Evolutionary conservation across 495 filamentous ascomycete genomes (phyloP), one percentile per base, ranked within the genome.

Genomic region (Penicillium cataractarum): DNA sequence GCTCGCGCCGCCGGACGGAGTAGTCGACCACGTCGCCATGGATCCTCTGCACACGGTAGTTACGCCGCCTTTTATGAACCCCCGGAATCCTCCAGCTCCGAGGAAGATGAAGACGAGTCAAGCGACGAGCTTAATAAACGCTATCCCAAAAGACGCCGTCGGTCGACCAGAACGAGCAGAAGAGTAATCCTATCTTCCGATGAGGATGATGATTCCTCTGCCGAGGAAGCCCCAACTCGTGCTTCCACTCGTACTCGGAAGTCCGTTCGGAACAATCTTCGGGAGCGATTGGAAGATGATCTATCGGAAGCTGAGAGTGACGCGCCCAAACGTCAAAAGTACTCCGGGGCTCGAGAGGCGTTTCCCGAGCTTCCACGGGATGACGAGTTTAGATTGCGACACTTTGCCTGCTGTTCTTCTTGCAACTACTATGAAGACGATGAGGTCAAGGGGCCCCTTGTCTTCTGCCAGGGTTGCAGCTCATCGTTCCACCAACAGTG

Each of bases 381-480:
- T 29, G 79, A 87, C 60, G 78, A 82, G 0, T 97, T 97, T 72
- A 79, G 83, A 62, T 70, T 75, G 32, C 79, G 81, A 6, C 96
- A 99, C 71, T 83, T 77, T n/a, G 74, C 83, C 19, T 69, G 68
- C 6, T 99, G 96, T 72, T 88, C 91, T 61, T 78, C 83, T n/a
- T 99, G 96, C 73, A 74, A 76, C 19, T 72, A 77, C 6, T 66
- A 75, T 32, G 86, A 82, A 9, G 74, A 84, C 49, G 81, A 81
- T 49, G 63, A 74, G 1, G 79, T 81, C 35, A 89, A 87, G 71
- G 89, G 83, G 0, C 75, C 77, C 10, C 79, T 98, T 22, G 80
- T 98, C 4, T 90, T 83, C 66, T 99, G 96, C 65, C 96, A 99
- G 72, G 94, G 96, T 21, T 99, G 96, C 72, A 91, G 87, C 4